A percentile compares a stretch with the other conserved stretches of the same genome.
Conservation (phyloP, 140 eudicot species). For the Senecio squalidus region DNA sequence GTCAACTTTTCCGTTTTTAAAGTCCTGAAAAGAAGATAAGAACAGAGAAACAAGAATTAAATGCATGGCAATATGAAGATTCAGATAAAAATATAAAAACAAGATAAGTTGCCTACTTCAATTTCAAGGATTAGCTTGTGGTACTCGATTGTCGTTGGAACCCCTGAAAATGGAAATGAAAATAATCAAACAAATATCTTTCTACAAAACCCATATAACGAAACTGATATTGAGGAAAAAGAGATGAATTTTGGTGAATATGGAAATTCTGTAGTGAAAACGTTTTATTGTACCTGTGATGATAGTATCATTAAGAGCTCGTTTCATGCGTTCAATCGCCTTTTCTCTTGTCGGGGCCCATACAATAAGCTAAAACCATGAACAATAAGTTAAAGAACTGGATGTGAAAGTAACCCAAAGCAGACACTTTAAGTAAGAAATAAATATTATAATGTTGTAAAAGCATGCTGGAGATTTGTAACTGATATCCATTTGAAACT, state of each 20-base stretch:
- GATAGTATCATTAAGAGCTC: constrained; percentile 93
- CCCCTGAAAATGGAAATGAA: constrained; percentile 51
- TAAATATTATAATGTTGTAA: too few relatives aligned
- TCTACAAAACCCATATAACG: background rate
- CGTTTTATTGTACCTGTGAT: constrained; percentile 54
- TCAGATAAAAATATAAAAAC: background rate
- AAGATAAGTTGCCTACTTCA: constrained; percentile 50
- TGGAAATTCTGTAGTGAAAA: background rate
- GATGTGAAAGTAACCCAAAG: constrained; percentile 1
- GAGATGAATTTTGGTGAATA: background rate
- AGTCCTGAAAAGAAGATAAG: constrained; percentile 48
- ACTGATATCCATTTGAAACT: too few relatives aligned
- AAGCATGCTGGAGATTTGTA: too few relatives aligned
- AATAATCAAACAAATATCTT: background rate
- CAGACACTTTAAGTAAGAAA: background rate
- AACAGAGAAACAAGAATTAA: background rate
- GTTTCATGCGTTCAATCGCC: constrained; percentile 97
- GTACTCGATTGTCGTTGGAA: constrained; percentile 96
- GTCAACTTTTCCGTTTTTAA: constrained; percentile 89
- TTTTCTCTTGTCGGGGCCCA: constrained; percentile 98
- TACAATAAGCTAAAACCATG: constrained; percentile 74
- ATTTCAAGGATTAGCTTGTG: constrained; percentile 95
- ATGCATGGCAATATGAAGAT: background rate
- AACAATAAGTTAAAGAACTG: constrained; percentile 7
- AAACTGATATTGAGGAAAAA: background rate